These are phyloP conservation scores for Aspergillus latus DNA, from an alignment of 2,329 filamentous ascomycete species.

Conservation along the genomic window DNA sequence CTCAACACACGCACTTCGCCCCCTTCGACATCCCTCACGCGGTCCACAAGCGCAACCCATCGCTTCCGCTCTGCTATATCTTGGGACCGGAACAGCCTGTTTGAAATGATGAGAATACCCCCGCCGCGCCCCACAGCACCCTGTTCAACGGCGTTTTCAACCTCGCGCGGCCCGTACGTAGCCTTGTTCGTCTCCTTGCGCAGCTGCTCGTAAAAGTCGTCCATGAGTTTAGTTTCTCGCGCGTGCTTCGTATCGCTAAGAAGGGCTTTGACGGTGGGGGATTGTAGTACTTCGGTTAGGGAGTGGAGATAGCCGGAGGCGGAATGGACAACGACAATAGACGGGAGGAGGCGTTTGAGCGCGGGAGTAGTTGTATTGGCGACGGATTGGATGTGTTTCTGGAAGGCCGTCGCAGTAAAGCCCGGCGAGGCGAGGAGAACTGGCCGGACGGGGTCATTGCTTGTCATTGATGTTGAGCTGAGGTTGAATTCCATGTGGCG, in stretches of 20 bases:
- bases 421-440: slow-evolving; percentile 85
- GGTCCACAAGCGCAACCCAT: slow-evolving; percentile 84
- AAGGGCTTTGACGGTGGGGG: slow-evolving; percentile 71
- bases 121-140: slow-evolving; percentile 87
- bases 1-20: slow-evolving; percentile 88
- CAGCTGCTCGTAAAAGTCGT: slow-evolving; percentile 75
- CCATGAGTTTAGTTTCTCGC: slow-evolving; percentile 78
- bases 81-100: slow-evolving; percentile 80
- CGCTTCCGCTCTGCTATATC: slow-evolving; percentile 72
- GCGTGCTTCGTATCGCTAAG: slow-evolving; percentile 87
- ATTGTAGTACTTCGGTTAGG: slow-evolving; percentile 82
- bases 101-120: slow-evolving; percentile 81
- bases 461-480: slow-evolving; percentile 38
- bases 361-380: slow-evolving; percentile 60
- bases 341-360: slow-evolving; percentile 67
- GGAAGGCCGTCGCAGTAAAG: slow-evolving; percentile 79
- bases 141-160: slow-evolving; percentile 77
- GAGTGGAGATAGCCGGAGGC: slow-evolving; percentile 84
- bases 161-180: slow-evolving; percentile 84
- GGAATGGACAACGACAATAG: slow-evolving; percentile 71
- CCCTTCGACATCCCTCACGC: slow-evolving; percentile 75
- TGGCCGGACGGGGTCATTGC: slow-evolving; percentile 50
- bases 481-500: slow-evolving; percentile 72
- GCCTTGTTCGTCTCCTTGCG: slow-evolving; percentile 82
- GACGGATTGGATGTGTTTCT: slow-evolving; percentile 65